Base-by-base conservation (phyloP, 495 filamentous ascomycete species). In the Viridothelium virens region DNA sequence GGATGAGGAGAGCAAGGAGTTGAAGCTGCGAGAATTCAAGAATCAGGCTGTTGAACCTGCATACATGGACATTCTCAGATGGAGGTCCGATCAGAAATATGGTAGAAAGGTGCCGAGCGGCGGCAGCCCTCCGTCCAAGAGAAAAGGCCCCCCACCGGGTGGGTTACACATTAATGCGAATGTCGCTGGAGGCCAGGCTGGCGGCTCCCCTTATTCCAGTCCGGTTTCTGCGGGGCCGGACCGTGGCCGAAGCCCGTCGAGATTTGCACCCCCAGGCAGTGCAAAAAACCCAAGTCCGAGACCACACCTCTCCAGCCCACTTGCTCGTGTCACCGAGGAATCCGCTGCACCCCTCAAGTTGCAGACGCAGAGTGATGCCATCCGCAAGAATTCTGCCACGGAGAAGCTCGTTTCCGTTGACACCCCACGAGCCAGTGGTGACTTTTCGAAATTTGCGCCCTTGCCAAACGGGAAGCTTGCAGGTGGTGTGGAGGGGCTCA, bases 81-180 rank as follows among this genome's bases (percentile, higher is more conserved):
- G 95, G 89, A 85, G 94, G 71, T 86, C 87, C 76, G 95, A 97
- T 73, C 94, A 96, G 74, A 96, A 94, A 77, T 91, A 91, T 74
- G 94, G 94, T 39, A 86, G 91, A 16, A 75, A 70, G 62, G 63
- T 56, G 10, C 70, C 68, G 16, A 71, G 69, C 33, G 61, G 61
- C n/a, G 61, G 61, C 61, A 63, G 41, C 33, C 25, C 39, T 9
- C 38, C 65, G 14, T 48, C 50, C 3, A 68, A 73, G 62, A 66
- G 68, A 68, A 66, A 71, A 67, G 36, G 61, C 46, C 44, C 65
- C 63, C 65, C 56, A 14, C 3, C 64, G 70, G 14, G 53, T 36
- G 53, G 53, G 2, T 53, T 72, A 61, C 68, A 68, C 12, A 74
- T 78, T 64, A 78, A 79, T 63, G 71, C 75, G 16, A 73, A 74